Conservation (phyloP, 805 yeast genomes). For the Candida caryicola region DNA sequence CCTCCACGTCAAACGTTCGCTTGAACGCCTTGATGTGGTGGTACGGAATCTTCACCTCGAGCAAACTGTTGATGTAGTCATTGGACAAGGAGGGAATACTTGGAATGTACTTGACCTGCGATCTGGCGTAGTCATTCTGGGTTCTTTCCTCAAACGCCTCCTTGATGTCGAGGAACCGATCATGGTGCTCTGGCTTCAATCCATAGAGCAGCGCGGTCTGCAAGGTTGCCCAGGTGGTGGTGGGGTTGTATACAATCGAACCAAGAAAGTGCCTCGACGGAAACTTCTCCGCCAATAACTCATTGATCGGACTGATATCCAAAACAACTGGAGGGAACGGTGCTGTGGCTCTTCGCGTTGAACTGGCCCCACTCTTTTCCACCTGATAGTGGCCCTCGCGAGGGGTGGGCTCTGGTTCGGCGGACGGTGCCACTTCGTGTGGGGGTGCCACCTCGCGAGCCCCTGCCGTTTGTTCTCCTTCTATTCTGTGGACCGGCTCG, state of each 20-base stretch:
- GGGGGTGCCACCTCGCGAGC: no score
- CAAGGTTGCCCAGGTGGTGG: constrained; percentile 47
- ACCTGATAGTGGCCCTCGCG: background rate
- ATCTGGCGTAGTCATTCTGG: constrained; percentile 9
- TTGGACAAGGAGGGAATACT: constrained; percentile 36
- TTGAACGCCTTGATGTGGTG: constrained; percentile 36
- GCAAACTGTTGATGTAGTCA: constrained; percentile 43
- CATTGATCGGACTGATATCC: constrained; percentile 18
- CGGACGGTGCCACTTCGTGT: no score
- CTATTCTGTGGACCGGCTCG: no score
- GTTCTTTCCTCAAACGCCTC: constrained; percentile 12
- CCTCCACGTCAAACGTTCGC: constrained; percentile 36
- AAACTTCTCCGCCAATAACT: constrained; percentile 23
- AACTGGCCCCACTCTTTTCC: background rate
- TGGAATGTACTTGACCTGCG: constrained; percentile 30
- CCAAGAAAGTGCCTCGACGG: constrained; percentile 30
- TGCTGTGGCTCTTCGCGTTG: background rate
- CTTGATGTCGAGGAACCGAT: constrained; percentile 26
- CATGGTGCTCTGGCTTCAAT: constrained; percentile 26
- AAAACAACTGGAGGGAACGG: constrained; percentile 9
- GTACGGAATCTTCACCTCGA: constrained; percentile 58
- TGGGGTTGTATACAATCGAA: constrained; percentile 52
- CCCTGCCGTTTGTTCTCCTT: no score
- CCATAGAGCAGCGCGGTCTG: constrained; percentile 29
- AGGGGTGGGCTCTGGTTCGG: background rate